Percentiles rank a stretch among this genome's conserved stretches.
Evolutionary conservation across 2,329 filamentous ascomycete species (phyloP).

Genomic region (Alternaria hordeiaustralica): DNA sequence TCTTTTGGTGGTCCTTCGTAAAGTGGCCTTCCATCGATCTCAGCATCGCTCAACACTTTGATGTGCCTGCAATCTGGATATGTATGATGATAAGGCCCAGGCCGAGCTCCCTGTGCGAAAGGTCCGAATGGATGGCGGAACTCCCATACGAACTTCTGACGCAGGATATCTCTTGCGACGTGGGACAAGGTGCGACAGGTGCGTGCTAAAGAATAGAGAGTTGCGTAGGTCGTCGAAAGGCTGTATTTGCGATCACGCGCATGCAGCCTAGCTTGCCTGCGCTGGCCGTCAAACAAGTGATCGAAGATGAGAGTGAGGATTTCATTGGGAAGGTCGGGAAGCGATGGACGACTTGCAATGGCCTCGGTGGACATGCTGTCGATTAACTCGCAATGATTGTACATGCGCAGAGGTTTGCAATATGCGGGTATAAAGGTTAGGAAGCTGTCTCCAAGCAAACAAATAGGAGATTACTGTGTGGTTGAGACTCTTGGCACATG

Average conservation of each 20-base stretch:
- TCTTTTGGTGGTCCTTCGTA: background rate
- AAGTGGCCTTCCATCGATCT: background rate
- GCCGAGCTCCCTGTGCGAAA: background rate
- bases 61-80: background rate
- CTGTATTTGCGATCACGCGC: background rate
- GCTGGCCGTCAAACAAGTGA: background rate
- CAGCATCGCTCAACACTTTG: background rate
- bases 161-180: background rate
- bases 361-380: background rate
- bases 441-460: rapidly evolving
- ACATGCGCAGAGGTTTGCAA: background rate
- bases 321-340: background rate
- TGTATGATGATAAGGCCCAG: background rate
- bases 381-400: rapidly evolving
- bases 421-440: background rate
- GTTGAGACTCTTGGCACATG: background rate
- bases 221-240: background rate
- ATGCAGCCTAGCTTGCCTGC: background rate
- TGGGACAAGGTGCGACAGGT: background rate
- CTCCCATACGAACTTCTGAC: background rate
- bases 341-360: background rate
- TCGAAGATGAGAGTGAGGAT: background rate
- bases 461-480: background rate
- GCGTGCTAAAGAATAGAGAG: background rate
- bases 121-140: background rate